A percentile compares a stretch with the other conserved stretches of the same genome.
phyloP scores from a whole-genome alignment of 352 stramenopile species.

The Pythium insidiosum region DNA sequence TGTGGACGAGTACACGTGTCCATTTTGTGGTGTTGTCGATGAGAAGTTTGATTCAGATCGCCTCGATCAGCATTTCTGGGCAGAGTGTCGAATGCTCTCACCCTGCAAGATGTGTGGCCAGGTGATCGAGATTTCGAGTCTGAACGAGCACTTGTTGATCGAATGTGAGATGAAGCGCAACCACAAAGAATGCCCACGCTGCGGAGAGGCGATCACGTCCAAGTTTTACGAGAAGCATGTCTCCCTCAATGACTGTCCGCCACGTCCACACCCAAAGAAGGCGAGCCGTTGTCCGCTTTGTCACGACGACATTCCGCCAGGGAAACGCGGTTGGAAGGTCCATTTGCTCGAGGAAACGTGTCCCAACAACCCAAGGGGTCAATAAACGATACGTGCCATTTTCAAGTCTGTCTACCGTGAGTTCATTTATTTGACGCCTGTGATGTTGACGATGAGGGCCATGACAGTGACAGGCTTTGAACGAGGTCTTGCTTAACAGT shows the following conservation, averaged over 20 bases:
- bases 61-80: slow-evolving; percentile 91
- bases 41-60: slow-evolving; percentile 83
- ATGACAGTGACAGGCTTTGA: background rate
- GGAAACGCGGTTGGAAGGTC: slow-evolving; percentile 59
- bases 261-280: slow-evolving; percentile 39
- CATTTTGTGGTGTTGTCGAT: slow-evolving; percentile 87
- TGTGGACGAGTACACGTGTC: slow-evolving; percentile 84
- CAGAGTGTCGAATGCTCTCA: slow-evolving; percentile 87
- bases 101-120: slow-evolving; percentile 90
- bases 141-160: slow-evolving; percentile 87
- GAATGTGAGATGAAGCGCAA: slow-evolving; percentile 86
- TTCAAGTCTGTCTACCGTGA: no score
- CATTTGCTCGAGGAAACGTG: slow-evolving; percentile 68
- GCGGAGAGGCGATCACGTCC: slow-evolving; percentile 74
- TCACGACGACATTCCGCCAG: slow-evolving; percentile 58
- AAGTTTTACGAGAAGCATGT: slow-evolving; percentile 85
- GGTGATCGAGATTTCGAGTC: slow-evolving; percentile 86
- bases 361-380: slow-evolving; percentile 67
- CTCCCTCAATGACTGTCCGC: slow-evolving; percentile 57
- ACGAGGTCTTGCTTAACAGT: background rate
- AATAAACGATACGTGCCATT: slow-evolving; percentile 4
- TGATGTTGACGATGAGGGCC: background rate
- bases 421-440: background rate
- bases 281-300: slow-evolving; percentile 77
- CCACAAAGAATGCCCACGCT: slow-evolving; percentile 71